phyloP scores from a whole-genome alignment of 768 basidiomycete genomes.

The Termitomyces sp. region DNA sequence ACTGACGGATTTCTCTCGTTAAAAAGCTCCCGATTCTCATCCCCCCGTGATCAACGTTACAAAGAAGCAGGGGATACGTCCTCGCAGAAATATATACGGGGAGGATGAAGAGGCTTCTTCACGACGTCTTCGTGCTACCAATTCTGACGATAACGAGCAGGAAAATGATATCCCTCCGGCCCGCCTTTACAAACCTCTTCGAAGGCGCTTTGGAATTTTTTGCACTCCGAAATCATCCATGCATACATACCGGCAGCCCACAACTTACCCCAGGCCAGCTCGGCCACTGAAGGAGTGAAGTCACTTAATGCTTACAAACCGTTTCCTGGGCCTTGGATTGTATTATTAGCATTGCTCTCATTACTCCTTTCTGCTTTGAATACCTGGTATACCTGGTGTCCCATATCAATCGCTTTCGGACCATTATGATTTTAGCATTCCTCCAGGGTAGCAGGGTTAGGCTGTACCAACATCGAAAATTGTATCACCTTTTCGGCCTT shows the following conservation, averaged over 20 bases:
- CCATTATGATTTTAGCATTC: not conserved
- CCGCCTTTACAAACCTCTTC: conserved; percentile 26
- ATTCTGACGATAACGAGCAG: conserved; percentile 29
- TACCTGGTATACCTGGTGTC: not conserved
- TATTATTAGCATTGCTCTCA: not conserved
- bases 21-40: conserved; percentile 39
- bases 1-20: conserved; percentile 11
- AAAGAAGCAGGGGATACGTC: conserved; percentile 2
- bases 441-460: not conserved
- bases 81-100: conserved; percentile 14
- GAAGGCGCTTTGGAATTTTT: conserved; percentile 39
- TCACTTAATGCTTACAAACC: not conserved
- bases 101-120: conserved; percentile 19
- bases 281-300: conserved; percentile 14
- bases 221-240: conserved; percentile 37
- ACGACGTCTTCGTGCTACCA: conserved; percentile 18
- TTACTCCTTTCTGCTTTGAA: not conserved
- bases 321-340: not conserved
- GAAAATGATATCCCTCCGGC: conserved; percentile 26
- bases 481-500: not conserved
- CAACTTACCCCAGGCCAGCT: conserved; percentile 10
- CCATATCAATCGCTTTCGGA: not conserved
- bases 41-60: conserved; percentile 4
- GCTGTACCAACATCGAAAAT: not conserved
- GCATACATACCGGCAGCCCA: conserved; percentile 18